Percentiles rank a stretch among this genome's conserved stretches.
Conservation (phyloP, 1,139 yeast species). For the Meyerozyma sp. region DNA sequence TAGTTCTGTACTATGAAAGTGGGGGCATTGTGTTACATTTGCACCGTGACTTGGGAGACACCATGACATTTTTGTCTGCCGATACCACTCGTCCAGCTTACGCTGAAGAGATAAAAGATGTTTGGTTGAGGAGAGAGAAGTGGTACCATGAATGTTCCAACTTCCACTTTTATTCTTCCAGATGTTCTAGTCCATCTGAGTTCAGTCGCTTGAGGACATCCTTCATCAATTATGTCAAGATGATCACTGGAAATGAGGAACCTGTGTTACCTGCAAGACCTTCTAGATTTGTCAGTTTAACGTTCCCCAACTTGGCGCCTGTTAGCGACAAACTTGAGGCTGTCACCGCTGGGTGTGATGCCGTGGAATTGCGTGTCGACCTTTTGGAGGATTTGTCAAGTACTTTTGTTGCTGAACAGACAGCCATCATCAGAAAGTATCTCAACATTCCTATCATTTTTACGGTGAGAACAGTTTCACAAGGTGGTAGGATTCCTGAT, state of each 20-base stretch:
- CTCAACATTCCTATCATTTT: constrained; percentile 74
- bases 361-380: constrained; percentile 82
- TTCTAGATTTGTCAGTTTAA: constrained; percentile 61
- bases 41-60: constrained; percentile 81
- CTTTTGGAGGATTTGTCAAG: constrained; percentile 47
- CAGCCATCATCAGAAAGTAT: constrained; percentile 57
- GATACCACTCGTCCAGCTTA: constrained; percentile 90
- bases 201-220: constrained; percentile 54
- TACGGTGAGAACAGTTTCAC: constrained; percentile 71
- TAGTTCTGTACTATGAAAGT: constrained; percentile 47
- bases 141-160: constrained; percentile 83
- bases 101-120: constrained; percentile 68
- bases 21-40: constrained; percentile 84
- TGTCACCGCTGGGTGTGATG: constrained; percentile 67
- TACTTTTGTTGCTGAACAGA: constrained; percentile 65
- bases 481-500: constrained; percentile 74
- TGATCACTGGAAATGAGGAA: constrained; percentile 53
- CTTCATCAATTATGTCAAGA: constrained; percentile 52
- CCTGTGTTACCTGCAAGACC: constrained; percentile 53
- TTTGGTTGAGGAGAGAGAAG: constrained; percentile 76
- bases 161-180: constrained; percentile 71
- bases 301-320: constrained; percentile 47
- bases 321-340: constrained; percentile 37
- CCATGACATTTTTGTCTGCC: constrained; percentile 63
- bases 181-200: constrained; percentile 53